Conservation (phyloP, 345 rosid genomes). For the Eucalyptus fibrosa region DNA sequence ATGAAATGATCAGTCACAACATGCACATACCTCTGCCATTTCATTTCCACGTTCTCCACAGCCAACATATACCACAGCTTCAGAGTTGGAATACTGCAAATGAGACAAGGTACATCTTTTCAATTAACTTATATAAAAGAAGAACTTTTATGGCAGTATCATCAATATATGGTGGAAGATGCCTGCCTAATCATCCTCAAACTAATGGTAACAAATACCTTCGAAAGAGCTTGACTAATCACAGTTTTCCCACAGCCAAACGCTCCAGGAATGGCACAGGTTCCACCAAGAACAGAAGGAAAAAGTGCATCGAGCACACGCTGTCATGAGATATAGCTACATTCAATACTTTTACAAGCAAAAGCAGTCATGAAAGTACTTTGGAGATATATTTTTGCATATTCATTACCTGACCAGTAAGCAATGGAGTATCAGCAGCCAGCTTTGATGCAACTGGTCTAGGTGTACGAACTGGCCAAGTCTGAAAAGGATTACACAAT, state of each 20-base stretch:
- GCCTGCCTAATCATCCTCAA: neutral
- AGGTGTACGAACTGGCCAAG: conserved; percentile 99
- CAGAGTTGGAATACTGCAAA: conserved; percentile 88
- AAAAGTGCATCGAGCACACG: conserved; percentile 99
- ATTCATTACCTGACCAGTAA: conserved; percentile 80
- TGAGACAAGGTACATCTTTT: neutral
- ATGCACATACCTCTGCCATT: conserved; percentile 84
- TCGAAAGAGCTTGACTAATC: conserved; percentile 99
- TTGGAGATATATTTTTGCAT: neutral
- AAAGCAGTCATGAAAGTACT: neutral
- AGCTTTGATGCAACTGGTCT: conserved; percentile 99
- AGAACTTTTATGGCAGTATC: neutral
- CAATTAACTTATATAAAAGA: neutral
- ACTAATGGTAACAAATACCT: conserved; percentile 27
- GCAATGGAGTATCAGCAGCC: conserved; percentile 98
- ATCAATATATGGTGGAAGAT: neutral
- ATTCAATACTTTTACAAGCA: neutral
- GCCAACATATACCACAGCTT: conserved; percentile 96
- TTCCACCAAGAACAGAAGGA: conserved; percentile 99
- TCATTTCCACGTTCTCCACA: conserved; percentile 99
- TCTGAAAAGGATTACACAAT: conserved; percentile 23
- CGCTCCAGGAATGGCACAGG: conserved; percentile 99
- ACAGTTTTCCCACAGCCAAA: conserved; percentile 99
- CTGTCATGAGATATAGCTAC: conserved; percentile 23
- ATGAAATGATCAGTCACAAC: neutral